Percentiles rank a stretch among this genome's conserved stretches.
phyloP scores from a whole-genome alignment of 352 stramenopile genomes.

The Albugo laibachii region DNA sequence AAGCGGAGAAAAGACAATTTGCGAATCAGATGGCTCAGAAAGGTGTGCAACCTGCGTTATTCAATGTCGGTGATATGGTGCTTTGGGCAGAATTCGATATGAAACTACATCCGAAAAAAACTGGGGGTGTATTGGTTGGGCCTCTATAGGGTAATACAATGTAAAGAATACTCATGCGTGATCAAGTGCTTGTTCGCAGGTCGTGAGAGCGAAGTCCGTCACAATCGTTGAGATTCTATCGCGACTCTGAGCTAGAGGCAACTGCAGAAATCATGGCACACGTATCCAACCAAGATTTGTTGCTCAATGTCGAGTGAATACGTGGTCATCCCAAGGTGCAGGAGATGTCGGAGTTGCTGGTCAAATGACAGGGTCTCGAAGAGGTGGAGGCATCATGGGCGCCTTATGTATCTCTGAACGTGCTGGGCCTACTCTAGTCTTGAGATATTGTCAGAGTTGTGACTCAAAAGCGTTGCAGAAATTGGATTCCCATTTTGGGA shows the following conservation, averaged over 20 bases:
- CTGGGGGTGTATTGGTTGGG: slow-evolving; percentile 16
- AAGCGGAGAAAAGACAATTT: no score
- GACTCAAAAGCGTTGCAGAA: no score
- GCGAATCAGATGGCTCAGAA: no score
- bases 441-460: no score
- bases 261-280: no score
- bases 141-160: slow-evolving; percentile 8
- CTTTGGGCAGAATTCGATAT: slow-evolving; percentile 13
- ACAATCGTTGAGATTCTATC: slow-evolving; percentile 14
- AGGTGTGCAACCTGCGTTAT: no score
- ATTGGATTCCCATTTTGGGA: no score
- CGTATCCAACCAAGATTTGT: no score
- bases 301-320: no score
- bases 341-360: no score
- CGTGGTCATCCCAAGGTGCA: no score
- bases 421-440: neutral
- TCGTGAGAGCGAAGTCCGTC: slow-evolving; percentile 8
- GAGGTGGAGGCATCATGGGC: slow-evolving; percentile 4
- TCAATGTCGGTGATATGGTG: slow-evolving; percentile 15
- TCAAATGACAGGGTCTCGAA: no score
- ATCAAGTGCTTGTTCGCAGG: slow-evolving; percentile 8
- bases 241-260: slow-evolving; percentile 8
- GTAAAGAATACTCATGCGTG: slow-evolving; percentile 8
- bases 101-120: slow-evolving; percentile 12
- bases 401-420: neutral